Percentiles rank a stretch among this genome's conserved stretches.
phyloP scores from a whole-genome alignment of 345 rosid genomes.

The Dimocarpus longan region DNA sequence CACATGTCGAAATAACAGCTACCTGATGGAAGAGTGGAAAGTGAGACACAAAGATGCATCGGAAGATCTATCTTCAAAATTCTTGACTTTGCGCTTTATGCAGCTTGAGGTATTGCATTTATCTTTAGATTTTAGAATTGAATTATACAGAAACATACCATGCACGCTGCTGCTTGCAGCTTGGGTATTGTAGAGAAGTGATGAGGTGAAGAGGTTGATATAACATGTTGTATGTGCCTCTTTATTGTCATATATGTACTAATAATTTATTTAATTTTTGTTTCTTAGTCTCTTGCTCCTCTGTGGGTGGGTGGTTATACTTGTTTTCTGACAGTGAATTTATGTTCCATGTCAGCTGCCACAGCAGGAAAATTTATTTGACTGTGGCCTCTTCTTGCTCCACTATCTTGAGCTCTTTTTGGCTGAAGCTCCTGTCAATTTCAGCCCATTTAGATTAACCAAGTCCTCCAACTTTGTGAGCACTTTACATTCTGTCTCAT shows the following conservation, averaged over 20 bases:
- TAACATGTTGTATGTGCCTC: background rate
- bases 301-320: slow-evolving; percentile 5
- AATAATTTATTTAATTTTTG: background rate
- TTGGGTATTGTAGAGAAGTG: slow-evolving; percentile 3
- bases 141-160: slow-evolving; percentile 1
- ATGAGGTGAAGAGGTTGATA: background rate
- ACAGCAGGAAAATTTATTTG: slow-evolving; percentile 96
- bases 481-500: background rate
- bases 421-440: slow-evolving; percentile 71
- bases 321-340: slow-evolving; percentile 34
- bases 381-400: slow-evolving; percentile 93
- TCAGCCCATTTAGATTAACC: slow-evolving; percentile 75
- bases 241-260: background rate
- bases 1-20: slow-evolving; percentile 48
- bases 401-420: slow-evolving; percentile 94
- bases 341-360: slow-evolving; percentile 69
- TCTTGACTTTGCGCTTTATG: slow-evolving; percentile 88
- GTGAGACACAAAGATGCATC: slow-evolving; percentile 69
- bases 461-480: slow-evolving; percentile 81
- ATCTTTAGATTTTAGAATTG: slow-evolving; percentile 6
- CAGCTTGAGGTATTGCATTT: slow-evolving; percentile 76
- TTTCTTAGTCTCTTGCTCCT: slow-evolving; percentile 2
- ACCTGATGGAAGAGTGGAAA: slow-evolving; percentile 94
- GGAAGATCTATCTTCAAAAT: slow-evolving; percentile 67
- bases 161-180: slow-evolving; percentile 5